phyloP scores from a whole-genome alignment of 208 protist genomes.

The Trypanosoma melophagium region DNA sequence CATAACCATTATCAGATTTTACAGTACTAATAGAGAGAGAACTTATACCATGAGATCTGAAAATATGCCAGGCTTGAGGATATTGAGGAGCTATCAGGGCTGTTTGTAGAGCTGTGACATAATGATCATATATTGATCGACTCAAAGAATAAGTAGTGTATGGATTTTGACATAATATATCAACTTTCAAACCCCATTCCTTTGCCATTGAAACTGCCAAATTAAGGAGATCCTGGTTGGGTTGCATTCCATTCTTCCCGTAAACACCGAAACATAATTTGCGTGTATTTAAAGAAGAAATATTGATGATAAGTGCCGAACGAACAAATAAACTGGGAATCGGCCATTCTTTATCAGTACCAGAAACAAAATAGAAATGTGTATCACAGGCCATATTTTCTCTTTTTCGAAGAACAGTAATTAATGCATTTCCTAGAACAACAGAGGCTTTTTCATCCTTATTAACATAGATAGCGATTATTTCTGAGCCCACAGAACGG shows the following conservation, averaged over 20 bases:
- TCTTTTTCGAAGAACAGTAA: constrained; percentile 31
- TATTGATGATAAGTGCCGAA: constrained; percentile 58
- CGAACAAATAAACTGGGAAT: constrained; percentile 53
- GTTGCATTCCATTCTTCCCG: constrained; percentile 56
- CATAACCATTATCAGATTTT: constrained; percentile 8
- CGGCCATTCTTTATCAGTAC: constrained; percentile 36
- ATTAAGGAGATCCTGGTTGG: constrained; percentile 71
- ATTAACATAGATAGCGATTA: constrained; percentile 69
- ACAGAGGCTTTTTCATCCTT: constrained; percentile 37
- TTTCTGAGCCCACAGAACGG: constrained; percentile 63
- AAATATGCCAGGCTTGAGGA: constrained; percentile 41
- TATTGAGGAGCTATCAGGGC: constrained; percentile 43
- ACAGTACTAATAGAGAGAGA: constrained; percentile 47
- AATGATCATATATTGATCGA: constrained; percentile 32
- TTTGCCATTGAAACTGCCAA: constrained; percentile 20
- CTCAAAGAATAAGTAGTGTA: constrained; percentile 13
- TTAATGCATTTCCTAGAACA: constrained; percentile 46
- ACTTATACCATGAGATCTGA: constrained; percentile 34
- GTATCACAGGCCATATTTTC: constrained; percentile 55
- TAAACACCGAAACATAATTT: constrained; percentile 55
- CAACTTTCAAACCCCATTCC: constrained; percentile 7
- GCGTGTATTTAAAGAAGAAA: constrained; percentile 47
- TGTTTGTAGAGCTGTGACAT: constrained; percentile 28
- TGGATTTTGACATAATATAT: constrained; percentile 51
- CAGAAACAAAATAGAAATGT: constrained; percentile 67